Base-by-base conservation (phyloP, 345 rosid species). In the Geranium rotundifolium region DNA sequence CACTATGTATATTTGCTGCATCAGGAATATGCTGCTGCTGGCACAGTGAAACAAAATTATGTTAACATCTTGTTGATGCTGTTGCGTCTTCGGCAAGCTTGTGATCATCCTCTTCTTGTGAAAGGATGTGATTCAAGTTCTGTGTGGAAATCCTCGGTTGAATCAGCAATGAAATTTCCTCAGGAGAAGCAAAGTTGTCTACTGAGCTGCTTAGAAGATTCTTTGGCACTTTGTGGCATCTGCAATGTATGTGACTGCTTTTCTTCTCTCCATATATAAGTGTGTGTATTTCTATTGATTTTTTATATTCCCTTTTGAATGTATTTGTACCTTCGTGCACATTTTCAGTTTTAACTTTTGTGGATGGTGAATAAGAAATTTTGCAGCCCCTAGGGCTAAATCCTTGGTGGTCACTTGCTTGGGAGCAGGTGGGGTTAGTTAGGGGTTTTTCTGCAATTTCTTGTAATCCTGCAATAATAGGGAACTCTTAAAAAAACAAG, bases 21-120 rank as follows among this genome's bases (percentile, higher is more conserved):
- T 76, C 79, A 93, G 97, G 97, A 93, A 78, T 93, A 93, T 75
- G 91, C 87, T 17, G 96, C 85, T 69, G 99, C 99, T n/a, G 99
- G 99, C 71, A 93, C 96, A 60, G 96, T 93, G 56, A 90, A 85
- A 75, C 96, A 90, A 71, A 93, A 90, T 72, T 90, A 93, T 52
- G 99, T 90, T 34, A 93, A 93, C 76, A 90, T 93, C 72, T 76
- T 93, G 77, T 73, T 93, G 82, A 90, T 93, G 99, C 91, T 93
- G 66, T 75, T 93, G 83, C 96, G 99, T 23, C 97, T 93, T 67
- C 89, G 99, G 58, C 99, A 93, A 81, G 97, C 99, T 34, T 93
- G 97, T 68, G 99, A 90, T 79, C 95, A 93, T 72, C 98, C 96
- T 70, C 90, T 86, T 81, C 96, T 93, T 58, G 96, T 93, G 37